phyloP scores from a whole-genome alignment of 2,329 filamentous ascomycete species.

The Trichophyton rubrum region DNA sequence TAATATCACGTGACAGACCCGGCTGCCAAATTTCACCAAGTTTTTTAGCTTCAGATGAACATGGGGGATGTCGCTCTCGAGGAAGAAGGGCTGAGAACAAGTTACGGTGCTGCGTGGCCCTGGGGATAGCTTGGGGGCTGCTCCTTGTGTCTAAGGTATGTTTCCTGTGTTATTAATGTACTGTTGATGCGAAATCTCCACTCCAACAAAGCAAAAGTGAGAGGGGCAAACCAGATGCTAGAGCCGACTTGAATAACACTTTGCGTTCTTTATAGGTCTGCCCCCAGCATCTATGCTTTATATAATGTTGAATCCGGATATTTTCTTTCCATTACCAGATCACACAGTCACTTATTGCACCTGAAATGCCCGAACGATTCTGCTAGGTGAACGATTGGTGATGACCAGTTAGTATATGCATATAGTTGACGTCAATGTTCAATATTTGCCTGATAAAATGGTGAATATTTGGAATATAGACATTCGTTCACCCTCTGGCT shows the following conservation, averaged over 20 bases:
- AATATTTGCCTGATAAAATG: background rate
- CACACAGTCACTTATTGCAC: background rate
- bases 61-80: background rate
- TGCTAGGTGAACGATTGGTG: background rate
- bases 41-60: background rate
- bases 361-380: background rate
- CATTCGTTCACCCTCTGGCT: too few species aligned
- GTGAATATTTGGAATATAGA: background rate
- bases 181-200: background rate
- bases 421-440: background rate
- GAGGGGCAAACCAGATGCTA: background rate
- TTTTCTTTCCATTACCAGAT: background rate
- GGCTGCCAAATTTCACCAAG: background rate
- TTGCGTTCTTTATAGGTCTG: background rate
- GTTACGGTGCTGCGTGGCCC: background rate
- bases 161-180: background rate
- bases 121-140: background rate
- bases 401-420: background rate
- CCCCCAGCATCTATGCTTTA: background rate
- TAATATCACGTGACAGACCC: background rate
- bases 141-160: background rate
- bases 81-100: background rate
- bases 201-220: background rate
- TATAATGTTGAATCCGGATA: background rate
- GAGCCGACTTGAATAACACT: background rate